Conservation (phyloP, 805 yeast genomes). For the Kregervanrija pseudodelftensis region DNA sequence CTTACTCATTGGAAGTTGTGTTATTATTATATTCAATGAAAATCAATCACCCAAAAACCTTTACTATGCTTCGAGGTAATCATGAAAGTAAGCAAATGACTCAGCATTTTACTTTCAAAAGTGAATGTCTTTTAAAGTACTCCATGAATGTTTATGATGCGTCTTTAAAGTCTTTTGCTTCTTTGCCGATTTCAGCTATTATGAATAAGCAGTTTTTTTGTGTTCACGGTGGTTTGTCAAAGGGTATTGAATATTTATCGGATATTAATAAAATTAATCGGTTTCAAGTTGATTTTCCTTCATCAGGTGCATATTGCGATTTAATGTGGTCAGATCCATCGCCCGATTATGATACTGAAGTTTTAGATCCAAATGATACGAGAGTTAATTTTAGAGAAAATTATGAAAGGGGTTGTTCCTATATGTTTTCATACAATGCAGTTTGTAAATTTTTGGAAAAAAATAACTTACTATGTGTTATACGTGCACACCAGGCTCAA, state of each 20-base stretch:
- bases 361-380: slow-evolving; percentile 17
- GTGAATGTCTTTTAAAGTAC: slow-evolving; percentile 86
- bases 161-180: slow-evolving; percentile 71
- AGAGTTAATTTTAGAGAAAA: slow-evolving; percentile 49
- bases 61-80: slow-evolving; percentile 85
- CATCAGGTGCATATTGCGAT: slow-evolving; percentile 91
- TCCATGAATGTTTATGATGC: slow-evolving; percentile 57
- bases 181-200: slow-evolving; percentile 85
- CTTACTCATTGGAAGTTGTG: slow-evolving; percentile 77
- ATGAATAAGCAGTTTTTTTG: slow-evolving; percentile 93
- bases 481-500: slow-evolving; percentile 96
- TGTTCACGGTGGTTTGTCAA: slow-evolving; percentile 94
- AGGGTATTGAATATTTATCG: slow-evolving; percentile 62
- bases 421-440: slow-evolving; percentile 79
- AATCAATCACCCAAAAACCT: slow-evolving; percentile 61
- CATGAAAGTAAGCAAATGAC: slow-evolving; percentile 94
- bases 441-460: slow-evolving; percentile 70
- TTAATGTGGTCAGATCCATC: slow-evolving; percentile 93
- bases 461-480: slow-evolving; percentile 74
- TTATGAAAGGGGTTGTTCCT: slow-evolving; percentile 84
- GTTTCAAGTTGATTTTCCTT: slow-evolving; percentile 81
- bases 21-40: slow-evolving; percentile 74
- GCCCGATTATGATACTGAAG: slow-evolving; percentile 71
- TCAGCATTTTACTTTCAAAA: slow-evolving; percentile 85
- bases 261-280: slow-evolving; percentile 69